Evolutionary conservation across 2,329 filamentous ascomycete species (phyloP).

Genomic region (Colletotrichum shisoi): DNA sequence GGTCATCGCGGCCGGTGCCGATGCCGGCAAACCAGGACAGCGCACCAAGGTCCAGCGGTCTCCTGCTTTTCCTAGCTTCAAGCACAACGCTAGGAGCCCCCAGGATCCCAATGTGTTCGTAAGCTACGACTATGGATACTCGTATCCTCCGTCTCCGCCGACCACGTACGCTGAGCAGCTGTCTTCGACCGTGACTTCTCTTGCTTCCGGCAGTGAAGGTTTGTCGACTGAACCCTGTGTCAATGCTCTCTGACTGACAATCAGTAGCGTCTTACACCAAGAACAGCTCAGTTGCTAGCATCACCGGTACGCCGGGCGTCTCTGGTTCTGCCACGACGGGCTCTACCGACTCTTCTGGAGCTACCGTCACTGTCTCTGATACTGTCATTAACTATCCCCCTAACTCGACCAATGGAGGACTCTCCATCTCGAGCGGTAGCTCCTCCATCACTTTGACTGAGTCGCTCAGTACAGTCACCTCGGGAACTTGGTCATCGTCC

Average conservation of each 20-base stretch:
- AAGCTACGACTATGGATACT: constrained; percentile 39
- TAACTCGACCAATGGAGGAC: background rate
- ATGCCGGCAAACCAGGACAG: background rate
- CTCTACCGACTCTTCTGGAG: background rate
- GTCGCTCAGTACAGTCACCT: background rate
- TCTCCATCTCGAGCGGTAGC: background rate
- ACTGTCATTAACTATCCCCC: background rate
- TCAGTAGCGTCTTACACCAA: constrained; percentile 3
- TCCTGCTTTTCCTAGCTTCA: background rate
- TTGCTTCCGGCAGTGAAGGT: constrained; percentile 10
- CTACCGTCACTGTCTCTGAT: background rate
- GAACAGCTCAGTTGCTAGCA: constrained; percentile 2
- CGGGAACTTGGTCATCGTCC: background rate
- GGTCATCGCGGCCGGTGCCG: constrained; percentile 11
- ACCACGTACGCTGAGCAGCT: constrained; percentile 31
- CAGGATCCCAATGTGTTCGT: constrained; percentile 1
- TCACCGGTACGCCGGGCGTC: background rate
- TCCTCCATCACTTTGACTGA: background rate
- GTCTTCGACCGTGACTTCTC: constrained; percentile 9
- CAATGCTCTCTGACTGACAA: background rate
- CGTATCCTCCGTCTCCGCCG: constrained; percentile 10
- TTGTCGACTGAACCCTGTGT: background rate
- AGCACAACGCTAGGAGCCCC: constrained; percentile 6
- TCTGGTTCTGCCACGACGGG: background rate
- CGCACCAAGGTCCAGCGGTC: background rate